These are phyloP conservation scores for Tephrocybe sp. DNA, from an alignment of 768 basidiomycete genomes.

Conservation along the genomic window DNA sequence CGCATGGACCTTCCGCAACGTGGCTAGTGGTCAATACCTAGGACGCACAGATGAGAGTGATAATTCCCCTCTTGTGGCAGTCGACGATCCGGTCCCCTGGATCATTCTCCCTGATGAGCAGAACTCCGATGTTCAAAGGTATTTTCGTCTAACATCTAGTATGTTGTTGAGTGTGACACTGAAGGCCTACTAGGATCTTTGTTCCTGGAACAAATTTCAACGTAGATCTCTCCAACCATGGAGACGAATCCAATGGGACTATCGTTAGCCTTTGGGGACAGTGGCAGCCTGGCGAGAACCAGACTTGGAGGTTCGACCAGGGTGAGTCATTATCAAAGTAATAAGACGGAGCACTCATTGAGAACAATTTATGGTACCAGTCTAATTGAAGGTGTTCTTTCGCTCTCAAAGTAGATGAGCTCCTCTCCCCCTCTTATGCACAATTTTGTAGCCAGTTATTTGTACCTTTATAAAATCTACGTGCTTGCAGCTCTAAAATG, in stretches of 20 bases:
- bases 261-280: slow-evolving; percentile 38
- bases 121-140: slow-evolving; percentile 15
- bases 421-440: no score
- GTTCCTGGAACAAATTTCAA: slow-evolving; percentile 19
- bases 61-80: slow-evolving; percentile 11
- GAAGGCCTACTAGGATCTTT: not conserved
- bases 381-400: no score
- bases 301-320: slow-evolving; percentile 40
- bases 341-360: no score
- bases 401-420: no score
- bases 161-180: not conserved
- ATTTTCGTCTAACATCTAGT: not conserved
- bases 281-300: slow-evolving; percentile 38
- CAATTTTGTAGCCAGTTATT: no score
- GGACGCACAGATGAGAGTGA: slow-evolving; percentile 12
- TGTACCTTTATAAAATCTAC: no score
- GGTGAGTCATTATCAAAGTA: slow-evolving; percentile 15
- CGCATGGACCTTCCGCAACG: slow-evolving; percentile 21
- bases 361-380: no score
- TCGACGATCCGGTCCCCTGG: slow-evolving; percentile 18
- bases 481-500: no score
- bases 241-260: slow-evolving; percentile 39
- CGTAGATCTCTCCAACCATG: slow-evolving; percentile 42
- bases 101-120: slow-evolving; percentile 21
- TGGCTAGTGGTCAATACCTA: slow-evolving; percentile 17